These are phyloP conservation scores for Wallemia ichthyophaga DNA, from an alignment of 1,284 basidiomycete genomes.

Conservation along the genomic window DNA sequence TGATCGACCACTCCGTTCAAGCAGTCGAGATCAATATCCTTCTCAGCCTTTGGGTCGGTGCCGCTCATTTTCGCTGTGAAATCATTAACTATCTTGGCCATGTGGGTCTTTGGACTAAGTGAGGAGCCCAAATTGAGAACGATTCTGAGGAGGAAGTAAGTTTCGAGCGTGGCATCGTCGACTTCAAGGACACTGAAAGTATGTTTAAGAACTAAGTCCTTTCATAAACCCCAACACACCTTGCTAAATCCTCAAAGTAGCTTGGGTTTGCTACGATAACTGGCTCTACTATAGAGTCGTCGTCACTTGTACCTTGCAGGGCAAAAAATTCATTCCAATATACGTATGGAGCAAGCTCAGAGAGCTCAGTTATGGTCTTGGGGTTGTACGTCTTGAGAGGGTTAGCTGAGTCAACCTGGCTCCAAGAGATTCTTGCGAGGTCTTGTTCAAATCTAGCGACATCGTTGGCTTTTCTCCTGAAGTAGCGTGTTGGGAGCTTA, in stretches of 20 bases:
- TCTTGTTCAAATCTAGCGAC: constrained; percentile 52
- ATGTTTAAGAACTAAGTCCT: background rate
- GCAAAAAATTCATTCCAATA: background rate
- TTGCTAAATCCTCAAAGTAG: constrained; percentile 31
- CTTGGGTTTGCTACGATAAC: constrained; percentile 62
- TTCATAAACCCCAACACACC: background rate
- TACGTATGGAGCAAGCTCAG: background rate
- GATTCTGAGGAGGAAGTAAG: constrained; percentile 31
- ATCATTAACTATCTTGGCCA: constrained; percentile 38
- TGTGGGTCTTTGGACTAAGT: constrained; percentile 37
- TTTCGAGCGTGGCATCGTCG: constrained; percentile 37
- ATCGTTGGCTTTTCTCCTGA: constrained; percentile 25
- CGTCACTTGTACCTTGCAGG: background rate
- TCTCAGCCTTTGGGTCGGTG: constrained; percentile 55
- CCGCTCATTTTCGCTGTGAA: constrained; percentile 45
- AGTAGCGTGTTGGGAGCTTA: background rate
- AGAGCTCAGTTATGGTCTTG: background rate
- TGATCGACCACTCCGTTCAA: constrained; percentile 17
- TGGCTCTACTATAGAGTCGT: constrained; percentile 11
- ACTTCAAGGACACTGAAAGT: background rate
- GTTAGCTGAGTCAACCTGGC: constrained; percentile 28
- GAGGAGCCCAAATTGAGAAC: constrained; percentile 27
- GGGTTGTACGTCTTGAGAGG: constrained; percentile 78
- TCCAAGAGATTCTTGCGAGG: constrained; percentile 37
- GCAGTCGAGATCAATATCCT: constrained; percentile 40